These are phyloP conservation scores for Fraxinus platypoda DNA, from an alignment of 305 asterid species.

Conservation along the genomic window DNA sequence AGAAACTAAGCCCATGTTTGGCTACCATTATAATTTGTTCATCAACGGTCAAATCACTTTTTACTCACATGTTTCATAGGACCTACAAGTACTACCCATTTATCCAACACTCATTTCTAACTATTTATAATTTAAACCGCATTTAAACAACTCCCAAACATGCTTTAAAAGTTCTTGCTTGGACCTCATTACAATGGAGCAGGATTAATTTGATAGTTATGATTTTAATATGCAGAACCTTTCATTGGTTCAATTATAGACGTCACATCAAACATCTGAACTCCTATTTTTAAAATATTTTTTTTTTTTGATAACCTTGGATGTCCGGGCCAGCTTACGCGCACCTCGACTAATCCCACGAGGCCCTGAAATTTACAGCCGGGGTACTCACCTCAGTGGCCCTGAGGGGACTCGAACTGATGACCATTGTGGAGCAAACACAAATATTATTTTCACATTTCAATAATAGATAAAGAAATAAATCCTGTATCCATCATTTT, in stretches of 20 bases:
- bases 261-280: conserved; percentile 2
- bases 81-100: not conserved
- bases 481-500: not conserved
- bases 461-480: not conserved
- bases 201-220: not conserved
- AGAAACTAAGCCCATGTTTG: not conserved
- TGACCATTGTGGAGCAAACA: no score
- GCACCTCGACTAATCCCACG: no score
- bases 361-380: no score
- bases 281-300: not conserved
- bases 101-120: not conserved
- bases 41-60: not conserved
- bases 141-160: not conserved
- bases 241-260: not conserved
- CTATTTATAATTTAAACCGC: not conserved
- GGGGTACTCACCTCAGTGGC: no score
- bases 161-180: not conserved
- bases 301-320: no score
- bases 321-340: no score
- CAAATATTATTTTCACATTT: not conserved
- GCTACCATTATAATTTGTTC: not conserved
- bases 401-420: no score
- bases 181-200: not conserved
- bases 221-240: conserved; percentile 5
- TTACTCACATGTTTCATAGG: not conserved